Evolutionary conservation across 306 rosid genomes (phyloP).

Genomic region (Prosopis cineraria): DNA sequence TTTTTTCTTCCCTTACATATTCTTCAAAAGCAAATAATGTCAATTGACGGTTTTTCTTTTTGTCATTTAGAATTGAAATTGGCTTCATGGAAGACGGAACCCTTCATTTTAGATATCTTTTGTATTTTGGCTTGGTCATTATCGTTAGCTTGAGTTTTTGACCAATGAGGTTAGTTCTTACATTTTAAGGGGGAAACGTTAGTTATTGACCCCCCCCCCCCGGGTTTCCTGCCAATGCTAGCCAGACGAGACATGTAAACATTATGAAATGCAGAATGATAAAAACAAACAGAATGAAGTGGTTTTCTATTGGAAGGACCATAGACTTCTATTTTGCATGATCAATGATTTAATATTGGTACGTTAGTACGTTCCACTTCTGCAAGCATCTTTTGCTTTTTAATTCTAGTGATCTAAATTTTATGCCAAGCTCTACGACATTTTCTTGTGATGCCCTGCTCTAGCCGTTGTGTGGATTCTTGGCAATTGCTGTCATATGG

Average conservation of each 20-base stretch:
- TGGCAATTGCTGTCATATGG: conserved; percentile 23
- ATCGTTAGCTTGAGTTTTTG: background rate
- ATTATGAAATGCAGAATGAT: background rate
- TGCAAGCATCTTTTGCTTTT: conserved; percentile 32
- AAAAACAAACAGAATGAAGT: background rate
- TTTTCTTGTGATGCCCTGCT: conserved; percentile 13
- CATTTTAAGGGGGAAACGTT: too few species aligned
- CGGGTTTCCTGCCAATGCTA: background rate
- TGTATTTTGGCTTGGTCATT: background rate
- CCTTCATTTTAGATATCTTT: background rate
- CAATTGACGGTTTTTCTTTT: background rate
- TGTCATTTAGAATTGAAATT: background rate
- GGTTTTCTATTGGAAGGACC: background rate
- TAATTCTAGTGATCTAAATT: background rate
- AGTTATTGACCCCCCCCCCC: too few species aligned
- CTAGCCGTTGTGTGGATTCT: conserved; percentile 8
- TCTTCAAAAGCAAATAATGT: background rate
- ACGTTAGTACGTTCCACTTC: conserved; percentile 29
- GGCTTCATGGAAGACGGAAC: background rate
- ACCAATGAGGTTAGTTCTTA: background rate
- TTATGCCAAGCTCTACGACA: conserved; percentile 11
- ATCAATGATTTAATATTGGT: conserved; percentile 8
- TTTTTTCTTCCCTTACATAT: background rate
- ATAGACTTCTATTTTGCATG: background rate
- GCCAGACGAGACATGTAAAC: background rate